phyloP scores from a whole-genome alignment of 768 basidiomycete species.

The Pulveroboletus sp. region DNA sequence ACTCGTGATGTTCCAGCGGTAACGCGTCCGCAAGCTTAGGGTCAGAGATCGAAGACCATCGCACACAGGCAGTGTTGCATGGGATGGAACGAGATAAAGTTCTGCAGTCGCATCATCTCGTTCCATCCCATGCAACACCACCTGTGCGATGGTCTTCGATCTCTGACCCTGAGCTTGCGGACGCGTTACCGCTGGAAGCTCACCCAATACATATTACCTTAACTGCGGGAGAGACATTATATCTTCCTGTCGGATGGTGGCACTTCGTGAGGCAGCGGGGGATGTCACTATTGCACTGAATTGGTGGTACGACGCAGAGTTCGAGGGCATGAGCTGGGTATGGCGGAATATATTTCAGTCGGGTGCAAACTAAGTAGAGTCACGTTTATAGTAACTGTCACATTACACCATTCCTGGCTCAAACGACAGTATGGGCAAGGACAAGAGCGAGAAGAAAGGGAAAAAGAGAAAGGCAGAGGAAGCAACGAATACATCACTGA shows the following conservation, averaged over 20 bases:
- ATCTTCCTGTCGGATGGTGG: conserved; percentile 94
- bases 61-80: conserved; percentile 45
- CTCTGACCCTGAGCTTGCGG: conserved; percentile 49
- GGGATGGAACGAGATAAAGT: conserved; percentile 32
- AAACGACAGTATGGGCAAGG: conserved; percentile 53
- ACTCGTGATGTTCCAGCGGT: conserved; percentile 41
- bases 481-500: conserved; percentile 14
- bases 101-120: too few species aligned
- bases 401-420: conserved; percentile 11
- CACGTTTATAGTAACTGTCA: conserved; percentile 14
- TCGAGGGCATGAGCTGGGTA: conserved; percentile 69
- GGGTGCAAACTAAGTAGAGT: conserved; percentile 32
- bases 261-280: conserved; percentile 79
- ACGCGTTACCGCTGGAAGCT: conserved; percentile 47
- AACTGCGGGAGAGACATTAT: conserved; percentile 73
- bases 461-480: conserved; percentile 59
- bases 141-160: conserved; percentile 84
- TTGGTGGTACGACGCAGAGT: conserved; percentile 89
- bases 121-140: conserved; percentile 34
- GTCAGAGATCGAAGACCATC: conserved; percentile 79
- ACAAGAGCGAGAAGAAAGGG: conserved; percentile 75
- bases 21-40: conserved; percentile 43
- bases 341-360: conserved; percentile 61
- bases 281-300: conserved; percentile 70
- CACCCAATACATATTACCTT: conserved; percentile 69